Base-by-base conservation (phyloP, 1,284 basidiomycete species). In the Tremellales sp. region DNA sequence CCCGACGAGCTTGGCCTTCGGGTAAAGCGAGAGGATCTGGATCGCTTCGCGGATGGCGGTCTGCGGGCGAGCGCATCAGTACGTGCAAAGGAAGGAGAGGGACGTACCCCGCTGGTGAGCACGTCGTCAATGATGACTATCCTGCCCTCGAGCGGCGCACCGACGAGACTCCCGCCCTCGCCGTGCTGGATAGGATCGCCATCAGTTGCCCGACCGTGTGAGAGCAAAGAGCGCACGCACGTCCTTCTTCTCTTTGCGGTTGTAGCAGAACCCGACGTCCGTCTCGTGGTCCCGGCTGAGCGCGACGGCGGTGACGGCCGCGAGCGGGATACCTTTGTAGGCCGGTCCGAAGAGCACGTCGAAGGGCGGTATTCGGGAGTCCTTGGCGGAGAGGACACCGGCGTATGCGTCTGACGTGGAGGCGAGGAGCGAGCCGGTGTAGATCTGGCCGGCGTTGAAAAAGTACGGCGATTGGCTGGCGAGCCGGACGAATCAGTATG, bases 241-340 rank as follows among this genome's bases (percentile, higher is more conserved):
- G 52, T 87, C 85, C 74, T 98, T 98, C 37, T 79, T 85, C 72
- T 98, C 95, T 74, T 98, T 98, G 34, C 94, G 80, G 70, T 97
- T 93, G 67, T 93, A 97, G 28, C 86, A 86, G 61, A 88, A 89
- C 0, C 86, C 86, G 25, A 92, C 81, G 38, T 83, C 76, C 40
- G 83, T 77, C 3, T 76, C 74, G 63, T 89, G 79, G 48, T 81
- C 76, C 28, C 81, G 78, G 52, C 83, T 78, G 28, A 98, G 78
- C 26, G 85, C 79, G 22, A 95, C 79, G 2, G 87, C 79, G 1
- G 93, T 92, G 38, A 87, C 82, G 0, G 94, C 87, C 0, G 91
- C 93, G 40, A 99, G 82, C 0, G 94, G 83, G 64, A 98, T 98
- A 33, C 92, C 94, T 75, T 98, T 98, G 78, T 98, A 98, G 3